A percentile compares a stretch with the other conserved stretches of the same genome.
phyloP scores from a whole-genome alignment of 2,329 filamentous ascomycete genomes.

The Talaromyces sp. region DNA sequence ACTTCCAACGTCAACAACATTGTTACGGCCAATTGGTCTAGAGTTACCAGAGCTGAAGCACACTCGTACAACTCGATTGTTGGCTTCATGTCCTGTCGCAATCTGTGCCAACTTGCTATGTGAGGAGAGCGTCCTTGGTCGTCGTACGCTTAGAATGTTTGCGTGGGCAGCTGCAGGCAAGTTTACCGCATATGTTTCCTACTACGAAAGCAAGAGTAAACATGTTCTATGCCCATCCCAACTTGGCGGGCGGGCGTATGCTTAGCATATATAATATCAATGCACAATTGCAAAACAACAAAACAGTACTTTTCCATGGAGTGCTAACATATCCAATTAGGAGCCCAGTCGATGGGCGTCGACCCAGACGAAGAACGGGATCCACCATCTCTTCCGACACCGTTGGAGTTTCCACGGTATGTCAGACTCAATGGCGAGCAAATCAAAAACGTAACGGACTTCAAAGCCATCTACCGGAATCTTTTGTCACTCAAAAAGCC shows the following conservation, averaged over 20 bases:
- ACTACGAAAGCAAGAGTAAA: not conserved
- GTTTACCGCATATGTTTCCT: not conserved
- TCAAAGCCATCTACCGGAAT: slow-evolving; percentile 37
- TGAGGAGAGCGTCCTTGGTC: not conserved
- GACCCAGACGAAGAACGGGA: slow-evolving; percentile 40
- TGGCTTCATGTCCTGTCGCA: not conserved
- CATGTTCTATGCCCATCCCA: too few species aligned
- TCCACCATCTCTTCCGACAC: slow-evolving; percentile 47
- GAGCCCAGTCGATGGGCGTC: slow-evolving; percentile 27
- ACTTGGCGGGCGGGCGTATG: too few species aligned
- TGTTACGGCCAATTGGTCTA: not conserved
- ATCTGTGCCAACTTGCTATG: not conserved
- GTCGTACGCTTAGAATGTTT: slow-evolving; percentile 8
- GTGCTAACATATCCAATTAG: slow-evolving; percentile 17
- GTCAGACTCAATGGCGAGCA: slow-evolving; percentile 31
- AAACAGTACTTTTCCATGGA: not conserved
- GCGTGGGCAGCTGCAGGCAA: slow-evolving; percentile 13
- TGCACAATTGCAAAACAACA: not conserved
- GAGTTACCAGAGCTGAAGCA: not conserved
- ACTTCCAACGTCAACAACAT: not conserved
- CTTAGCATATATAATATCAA: not conserved
- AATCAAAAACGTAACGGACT: slow-evolving; percentile 30
- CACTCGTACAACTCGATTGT: not conserved
- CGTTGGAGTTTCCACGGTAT: slow-evolving; percentile 50
- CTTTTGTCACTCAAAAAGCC: slow-evolving; percentile 42